Base-by-base conservation (phyloP, 768 basidiomycete species). In the Russula virescens region DNA sequence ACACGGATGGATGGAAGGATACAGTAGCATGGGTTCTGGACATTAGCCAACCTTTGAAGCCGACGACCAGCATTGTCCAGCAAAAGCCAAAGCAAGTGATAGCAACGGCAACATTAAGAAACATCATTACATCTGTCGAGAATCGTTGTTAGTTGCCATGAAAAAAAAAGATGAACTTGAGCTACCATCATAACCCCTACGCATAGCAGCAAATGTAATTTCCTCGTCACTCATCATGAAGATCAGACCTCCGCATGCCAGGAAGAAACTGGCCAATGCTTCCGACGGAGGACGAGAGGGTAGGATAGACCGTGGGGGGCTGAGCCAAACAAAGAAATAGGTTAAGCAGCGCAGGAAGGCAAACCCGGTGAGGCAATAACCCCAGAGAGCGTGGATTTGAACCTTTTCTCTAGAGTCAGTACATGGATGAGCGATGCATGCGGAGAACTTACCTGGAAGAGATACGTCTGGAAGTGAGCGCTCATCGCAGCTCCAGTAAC, bases 221-320 rank as follows among this genome's bases (percentile, higher is more conserved):
- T 96, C 92, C 75, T 98, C 94, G 9, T 88, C 88, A 40, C 89
- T 92, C 62, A 94, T 83, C 73, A 95, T 91, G 75, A 98, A 98
- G 54, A 86, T 81, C 61, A 98, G 72, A 11, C 96, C 96, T 50
- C 95, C 95, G 58, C 87, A 88, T 8, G 94, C 83, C 54, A 95
- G 78, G 75, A 89, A 89, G 75, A 98, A 91, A 62, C 90, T 83
- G 18, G 88, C 91, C 45, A 98, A 75, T 6, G 88, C 88, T 76
- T 98, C 96, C 0, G 95, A 95, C 0, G 95, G 96, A 6, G 96
- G 96, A 10, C 94, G 85, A 16, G 90, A 91, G 2, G 96, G 96
- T 16, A 92, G 81, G n/a, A 87, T 79, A 2, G 91, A 93, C 14
- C 81, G 80, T 8, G 92, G 89, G 14, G 94, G 94, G 31, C 81